Percentiles rank a stretch among this genome's conserved stretches.
Conservation (phyloP, 2,329 filamentous ascomycete species). For the Trichoderma lentiforme region DNA sequence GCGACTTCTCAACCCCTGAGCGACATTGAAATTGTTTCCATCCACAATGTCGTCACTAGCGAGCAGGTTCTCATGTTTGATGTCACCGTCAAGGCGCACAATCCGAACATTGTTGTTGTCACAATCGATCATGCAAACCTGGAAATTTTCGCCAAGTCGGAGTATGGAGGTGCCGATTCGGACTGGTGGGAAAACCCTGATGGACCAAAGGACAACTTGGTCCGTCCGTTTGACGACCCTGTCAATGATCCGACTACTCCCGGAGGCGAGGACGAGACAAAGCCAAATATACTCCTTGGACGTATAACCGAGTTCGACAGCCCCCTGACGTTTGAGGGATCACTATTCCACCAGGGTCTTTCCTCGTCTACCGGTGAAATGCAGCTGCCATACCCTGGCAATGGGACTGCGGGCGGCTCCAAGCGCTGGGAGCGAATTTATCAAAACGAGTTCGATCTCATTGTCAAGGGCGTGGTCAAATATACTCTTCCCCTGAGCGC, state of each 20-base stretch:
- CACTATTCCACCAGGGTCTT: constrained; percentile 72
- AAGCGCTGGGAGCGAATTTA: constrained; percentile 88
- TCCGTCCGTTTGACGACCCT: constrained; percentile 33
- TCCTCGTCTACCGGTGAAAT: constrained; percentile 79
- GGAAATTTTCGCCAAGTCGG: constrained; percentile 92
- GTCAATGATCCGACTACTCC: constrained; percentile 39
- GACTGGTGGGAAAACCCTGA: constrained; percentile 53
- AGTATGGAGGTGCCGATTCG: constrained; percentile 70
- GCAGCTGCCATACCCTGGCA: constrained; percentile 77
- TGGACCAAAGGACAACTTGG: constrained; percentile 24
- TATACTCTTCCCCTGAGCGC: constrained; percentile 67
- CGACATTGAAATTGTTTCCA: constrained; percentile 72
- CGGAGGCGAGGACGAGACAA: constrained; percentile 47
- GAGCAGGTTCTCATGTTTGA: constrained; percentile 96
- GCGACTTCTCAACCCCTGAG: constrained; percentile 84
- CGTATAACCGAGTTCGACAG: constrained; percentile 85
- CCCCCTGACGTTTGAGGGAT: constrained; percentile 82
- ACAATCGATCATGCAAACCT: constrained; percentile 83
- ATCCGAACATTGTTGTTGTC: constrained; percentile 89
- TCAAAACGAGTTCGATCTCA: constrained; percentile 88
- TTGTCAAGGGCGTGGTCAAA: constrained; percentile 85
- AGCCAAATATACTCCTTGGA: constrained; percentile 86
- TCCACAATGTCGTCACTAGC: constrained; percentile 87
- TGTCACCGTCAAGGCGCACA: constrained; percentile 79
- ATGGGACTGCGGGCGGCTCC: constrained; percentile 80